Evolutionary conservation across 768 basidiomycete species (phyloP).

Genomic region (Auricularia auricula-judae): DNA sequence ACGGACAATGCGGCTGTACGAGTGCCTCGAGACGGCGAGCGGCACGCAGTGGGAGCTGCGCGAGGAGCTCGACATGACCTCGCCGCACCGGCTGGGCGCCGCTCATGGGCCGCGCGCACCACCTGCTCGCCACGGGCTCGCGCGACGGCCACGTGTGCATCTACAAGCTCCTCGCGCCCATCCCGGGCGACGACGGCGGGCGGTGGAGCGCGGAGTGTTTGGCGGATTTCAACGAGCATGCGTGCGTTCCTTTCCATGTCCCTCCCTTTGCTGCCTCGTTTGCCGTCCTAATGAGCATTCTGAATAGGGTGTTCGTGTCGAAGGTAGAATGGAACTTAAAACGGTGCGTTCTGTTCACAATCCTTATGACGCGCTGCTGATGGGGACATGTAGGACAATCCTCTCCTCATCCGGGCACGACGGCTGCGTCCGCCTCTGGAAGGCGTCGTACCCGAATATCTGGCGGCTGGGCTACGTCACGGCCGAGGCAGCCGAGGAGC

Average conservation of each 20-base stretch:
- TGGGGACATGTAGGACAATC: constrained; percentile 45
- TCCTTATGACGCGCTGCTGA: not conserved
- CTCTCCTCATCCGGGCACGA: constrained; percentile 78
- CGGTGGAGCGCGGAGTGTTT: constrained; percentile 65
- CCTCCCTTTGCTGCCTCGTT: not conserved
- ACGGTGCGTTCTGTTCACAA: constrained; percentile 34
- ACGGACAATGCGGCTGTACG: constrained; percentile 86
- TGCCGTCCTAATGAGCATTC: not conserved
- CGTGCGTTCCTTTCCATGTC: constrained; percentile 29
- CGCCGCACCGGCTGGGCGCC: constrained; percentile 76
- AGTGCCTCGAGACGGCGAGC: constrained; percentile 62
- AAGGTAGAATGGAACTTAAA: constrained; percentile 93
- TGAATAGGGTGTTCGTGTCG: constrained; percentile 53
- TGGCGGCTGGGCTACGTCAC: constrained; percentile 78
- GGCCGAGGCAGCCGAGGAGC: constrained; percentile 56
- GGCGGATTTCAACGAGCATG: constrained; percentile 82
- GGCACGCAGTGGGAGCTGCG: too few relatives aligned
- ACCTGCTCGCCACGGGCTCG: constrained; percentile 84
- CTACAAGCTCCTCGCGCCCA: constrained; percentile 66
- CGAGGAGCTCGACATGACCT: too few relatives aligned
- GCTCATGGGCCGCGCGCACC: constrained; percentile 85
- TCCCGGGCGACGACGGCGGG: constrained; percentile 30
- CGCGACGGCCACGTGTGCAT: constrained; percentile 84
- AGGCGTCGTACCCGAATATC: constrained; percentile 70
- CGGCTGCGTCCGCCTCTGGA: constrained; percentile 74